These are phyloP conservation scores for Podila minutissima DNA, from an alignment of 192 early-diverging fungal genomes.

Conservation along the genomic window DNA sequence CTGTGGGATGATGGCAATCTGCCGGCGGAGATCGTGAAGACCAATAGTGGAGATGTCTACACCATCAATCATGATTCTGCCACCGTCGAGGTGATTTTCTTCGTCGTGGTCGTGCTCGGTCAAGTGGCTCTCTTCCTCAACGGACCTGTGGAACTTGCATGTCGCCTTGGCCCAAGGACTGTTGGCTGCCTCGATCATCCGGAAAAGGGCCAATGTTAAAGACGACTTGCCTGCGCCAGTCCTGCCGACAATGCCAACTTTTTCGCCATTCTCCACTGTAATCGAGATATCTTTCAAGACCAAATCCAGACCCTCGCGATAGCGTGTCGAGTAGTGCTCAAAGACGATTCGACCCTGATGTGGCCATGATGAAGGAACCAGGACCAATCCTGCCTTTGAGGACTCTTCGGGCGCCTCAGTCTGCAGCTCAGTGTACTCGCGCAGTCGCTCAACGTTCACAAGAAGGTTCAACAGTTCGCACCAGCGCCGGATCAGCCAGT, in stretches of 20 bases:
- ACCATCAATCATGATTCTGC: slow-evolving; percentile 66
- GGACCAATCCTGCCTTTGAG: slow-evolving; percentile 53
- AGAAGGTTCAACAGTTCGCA: slow-evolving; percentile 87
- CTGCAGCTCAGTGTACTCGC: slow-evolving; percentile 82
- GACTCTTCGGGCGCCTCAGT: slow-evolving; percentile 84
- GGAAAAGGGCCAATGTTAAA: slow-evolving; percentile 61
- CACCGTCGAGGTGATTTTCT: slow-evolving; percentile 11
- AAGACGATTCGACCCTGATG: slow-evolving; percentile 77
- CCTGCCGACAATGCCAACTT: slow-evolving; percentile 81
- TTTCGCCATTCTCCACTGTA: slow-evolving; percentile 54
- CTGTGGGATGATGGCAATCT: slow-evolving; percentile 83
- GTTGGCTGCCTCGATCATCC: slow-evolving; percentile 57
- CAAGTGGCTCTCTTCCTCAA: slow-evolving; percentile 74
- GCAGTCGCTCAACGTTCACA: slow-evolving; percentile 85
- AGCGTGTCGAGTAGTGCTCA: slow-evolving; percentile 78
- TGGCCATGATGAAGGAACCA: slow-evolving; percentile 74
- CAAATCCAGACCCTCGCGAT: slow-evolving; percentile 81
- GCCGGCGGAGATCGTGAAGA: slow-evolving; percentile 60
- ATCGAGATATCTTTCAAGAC: slow-evolving; percentile 79
- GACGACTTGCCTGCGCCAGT: slow-evolving; percentile 63
- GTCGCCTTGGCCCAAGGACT: slow-evolving; percentile 64
- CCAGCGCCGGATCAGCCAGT: slow-evolving; percentile 83
- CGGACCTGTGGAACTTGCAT: background rate
- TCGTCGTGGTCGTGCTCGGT: slow-evolving; percentile 54
- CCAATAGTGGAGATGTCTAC: slow-evolving; percentile 72